A percentile compares a stretch with the other conserved stretches of the same genome.
These are phyloP conservation scores for Yarrowia osloensis DNA, from an alignment of 805 yeast species.

Conservation along the genomic window DNA sequence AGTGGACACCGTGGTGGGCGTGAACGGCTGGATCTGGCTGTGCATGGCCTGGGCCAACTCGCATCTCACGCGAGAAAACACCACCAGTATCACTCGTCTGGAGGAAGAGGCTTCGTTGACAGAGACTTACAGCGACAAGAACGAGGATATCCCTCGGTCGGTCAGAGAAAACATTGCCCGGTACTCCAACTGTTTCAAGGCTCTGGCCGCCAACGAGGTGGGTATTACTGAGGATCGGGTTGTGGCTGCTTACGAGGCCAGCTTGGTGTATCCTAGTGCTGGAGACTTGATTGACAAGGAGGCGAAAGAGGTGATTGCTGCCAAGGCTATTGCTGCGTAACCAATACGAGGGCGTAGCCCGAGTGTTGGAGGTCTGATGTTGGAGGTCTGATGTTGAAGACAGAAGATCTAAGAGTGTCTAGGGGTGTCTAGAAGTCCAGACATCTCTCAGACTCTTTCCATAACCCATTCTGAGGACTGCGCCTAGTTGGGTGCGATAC, in stretches of 20 bases:
- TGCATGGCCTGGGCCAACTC: constrained; percentile 38
- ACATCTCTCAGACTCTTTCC: too few relatives aligned
- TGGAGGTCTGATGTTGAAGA: too few relatives aligned
- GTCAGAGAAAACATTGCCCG: constrained; percentile 76
- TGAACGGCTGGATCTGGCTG: constrained; percentile 93
- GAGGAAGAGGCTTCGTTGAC: constrained; percentile 82
- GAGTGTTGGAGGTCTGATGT: too few relatives aligned
- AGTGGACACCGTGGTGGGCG: constrained; percentile 86
- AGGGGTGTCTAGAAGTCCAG: too few relatives aligned
- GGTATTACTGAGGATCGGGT: constrained; percentile 84
- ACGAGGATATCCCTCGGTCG: constrained; percentile 65
- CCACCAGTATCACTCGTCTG: constrained; percentile 72
- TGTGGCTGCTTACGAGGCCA: constrained; percentile 82
- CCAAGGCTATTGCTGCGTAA: constrained; percentile 59
- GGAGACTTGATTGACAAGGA: constrained; percentile 75
- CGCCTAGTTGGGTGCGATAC: too few relatives aligned
- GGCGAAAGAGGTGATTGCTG: constrained; percentile 70
- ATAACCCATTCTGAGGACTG: too few relatives aligned
- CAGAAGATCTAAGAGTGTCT: too few relatives aligned
- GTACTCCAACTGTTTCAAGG: constrained; percentile 79
- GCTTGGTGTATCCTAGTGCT: constrained; percentile 69
- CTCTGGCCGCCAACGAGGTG: constrained; percentile 79
- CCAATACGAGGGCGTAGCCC: background rate
- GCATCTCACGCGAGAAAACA: constrained; percentile 34
- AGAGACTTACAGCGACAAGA: constrained; percentile 88